Base-by-base conservation (phyloP, 2,329 filamentous ascomycete genomes). In the Cladophialophora carrionii region DNA sequence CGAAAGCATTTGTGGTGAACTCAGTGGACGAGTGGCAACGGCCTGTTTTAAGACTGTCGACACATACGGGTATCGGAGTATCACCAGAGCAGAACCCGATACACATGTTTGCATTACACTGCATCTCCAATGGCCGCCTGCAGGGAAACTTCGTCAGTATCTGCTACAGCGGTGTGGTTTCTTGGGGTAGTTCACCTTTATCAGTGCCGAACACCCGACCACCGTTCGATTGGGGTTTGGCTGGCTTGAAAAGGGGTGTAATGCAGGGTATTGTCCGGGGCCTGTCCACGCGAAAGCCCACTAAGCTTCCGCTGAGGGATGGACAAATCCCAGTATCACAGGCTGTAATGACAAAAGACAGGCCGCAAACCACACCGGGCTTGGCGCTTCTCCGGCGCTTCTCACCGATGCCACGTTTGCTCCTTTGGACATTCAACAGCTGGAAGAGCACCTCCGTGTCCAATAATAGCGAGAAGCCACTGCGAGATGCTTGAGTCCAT, bases 171-270 rank as follows among this genome's bases (percentile, higher is more conserved):
- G 41, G 49, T 60, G 22, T 34, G 32, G 41, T 17, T 51, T 61
- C 53, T 63, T 55, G 61, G 55, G 61, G 57, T 29, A 48, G 58
- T 37, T 20, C 12, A 24, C 10, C 34, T 17, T 24, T 17, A 57
- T 20, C 63, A 34, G 56, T 66, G 64, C 64, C 64, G 64, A 31
- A 62, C 60, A 66, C 49, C 64, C 64, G 64, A 55, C 46, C 17
- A 22, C 32, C 48, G 34, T 12, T 14, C 43, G 10, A 31, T 46
- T 10, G 20, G 24, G 17, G 8, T 17, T 49, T 4, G 31, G 7
- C 29, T 12, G 6, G 17, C 10, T 3, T 29, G 17, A 34, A 58
- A 49, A 26, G n/a, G 2, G 26, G 46, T 58, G 56, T 58, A 58
- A 58, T 58, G 56, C 56, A 58, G 56, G 56, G 56, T 31, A 58